Evolutionary conservation across 2,329 filamentous ascomycete genomes (phyloP), one percentile per base, ranked within the genome.

Genomic region (Penicillium sp.): DNA sequence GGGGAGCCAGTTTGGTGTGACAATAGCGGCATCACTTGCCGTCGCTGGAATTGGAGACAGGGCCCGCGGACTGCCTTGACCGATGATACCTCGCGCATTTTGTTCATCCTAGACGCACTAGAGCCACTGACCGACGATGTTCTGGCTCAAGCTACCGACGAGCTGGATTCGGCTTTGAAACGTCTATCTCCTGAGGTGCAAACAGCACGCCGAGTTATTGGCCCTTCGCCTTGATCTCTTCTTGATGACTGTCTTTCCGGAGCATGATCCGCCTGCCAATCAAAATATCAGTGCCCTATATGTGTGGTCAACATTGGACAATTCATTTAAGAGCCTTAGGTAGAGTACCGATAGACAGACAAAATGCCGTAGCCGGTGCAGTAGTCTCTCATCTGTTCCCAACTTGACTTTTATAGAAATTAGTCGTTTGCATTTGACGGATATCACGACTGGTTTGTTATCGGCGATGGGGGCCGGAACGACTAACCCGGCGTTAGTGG

Each of bases 1-100:
- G 74, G 74, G 1, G 74, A 76, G 57, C 72, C 71, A 1, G 68
- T 76, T 10, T 76, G 73, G 74, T 75, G 73, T 54, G 74, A 76
- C 52, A 62, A 69, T 11, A 62, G 53, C 1, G 73, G 72, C 0
- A 66, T 76, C 10, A 76, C 74, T 14, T 76, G 73, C 51, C 66
- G 74, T 8, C 53, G 71, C 7, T 76, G 72, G 74, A 75, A 76
- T 58, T 76, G 74, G 73, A 58, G 74, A 24, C 74, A 76, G 57
- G 70, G 73, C 24, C 64, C 69, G 1, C 56, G 73, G 24, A 76
- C 74, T 4, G 71, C 67, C 3, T 59, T 76, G 51, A 66, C 55
- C 14, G 70, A 74, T 52, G 58, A 64, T 3, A 75, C 71, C 4
- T 72, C 66, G 7, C 64, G 65, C 29, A 72, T 72, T n/a, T 53